Conservation (phyloP, 179 eudicot species). For the Silene coronaria region DNA sequence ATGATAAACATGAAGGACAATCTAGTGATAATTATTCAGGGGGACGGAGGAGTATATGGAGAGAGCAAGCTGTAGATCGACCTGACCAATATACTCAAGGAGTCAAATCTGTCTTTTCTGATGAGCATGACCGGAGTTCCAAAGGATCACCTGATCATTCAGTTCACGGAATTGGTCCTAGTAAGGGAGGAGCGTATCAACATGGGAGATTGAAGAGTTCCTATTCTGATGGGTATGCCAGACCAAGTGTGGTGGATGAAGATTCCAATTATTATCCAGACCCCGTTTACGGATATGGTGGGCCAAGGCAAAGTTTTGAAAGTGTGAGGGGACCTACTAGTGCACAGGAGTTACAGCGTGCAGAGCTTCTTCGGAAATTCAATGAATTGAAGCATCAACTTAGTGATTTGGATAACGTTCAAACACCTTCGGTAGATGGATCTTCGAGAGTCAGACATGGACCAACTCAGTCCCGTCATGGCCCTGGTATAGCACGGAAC, state of each 20-base stretch:
- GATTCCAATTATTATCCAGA: slow-evolving; percentile 33
- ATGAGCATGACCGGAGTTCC: slow-evolving; percentile 23
- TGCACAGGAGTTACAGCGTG: slow-evolving; percentile 46
- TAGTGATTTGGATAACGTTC: slow-evolving; percentile 31
- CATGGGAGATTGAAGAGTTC: slow-evolving; percentile 30
- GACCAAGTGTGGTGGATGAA: slow-evolving; percentile 37
- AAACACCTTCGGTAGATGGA: slow-evolving; percentile 30
- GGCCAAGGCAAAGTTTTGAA: slow-evolving; percentile 31
- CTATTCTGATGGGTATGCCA: slow-evolving; percentile 23
- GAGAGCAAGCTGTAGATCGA: slow-evolving; percentile 21
- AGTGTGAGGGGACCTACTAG: slow-evolving; percentile 29
- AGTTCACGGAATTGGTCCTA: slow-evolving; percentile 17
- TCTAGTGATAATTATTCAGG: slow-evolving; percentile 12
- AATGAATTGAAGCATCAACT: slow-evolving; percentile 54
- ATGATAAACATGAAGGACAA: not conserved
- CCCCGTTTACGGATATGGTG: slow-evolving; percentile 32
- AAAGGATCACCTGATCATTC: slow-evolving; percentile 21
- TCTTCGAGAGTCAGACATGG: slow-evolving; percentile 17
- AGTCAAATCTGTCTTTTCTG: slow-evolving; percentile 19
- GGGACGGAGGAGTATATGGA: slow-evolving; percentile 17
- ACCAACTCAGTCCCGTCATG: slow-evolving; percentile 21
- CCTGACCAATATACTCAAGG: slow-evolving; percentile 23
- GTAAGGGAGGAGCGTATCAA: slow-evolving; percentile 20
- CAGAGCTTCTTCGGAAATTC: slow-evolving; percentile 56
- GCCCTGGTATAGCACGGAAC: slow-evolving; percentile 16